phyloP scores from a whole-genome alignment of 139 green algal species.

The Chlamydomonas applanata region DNA sequence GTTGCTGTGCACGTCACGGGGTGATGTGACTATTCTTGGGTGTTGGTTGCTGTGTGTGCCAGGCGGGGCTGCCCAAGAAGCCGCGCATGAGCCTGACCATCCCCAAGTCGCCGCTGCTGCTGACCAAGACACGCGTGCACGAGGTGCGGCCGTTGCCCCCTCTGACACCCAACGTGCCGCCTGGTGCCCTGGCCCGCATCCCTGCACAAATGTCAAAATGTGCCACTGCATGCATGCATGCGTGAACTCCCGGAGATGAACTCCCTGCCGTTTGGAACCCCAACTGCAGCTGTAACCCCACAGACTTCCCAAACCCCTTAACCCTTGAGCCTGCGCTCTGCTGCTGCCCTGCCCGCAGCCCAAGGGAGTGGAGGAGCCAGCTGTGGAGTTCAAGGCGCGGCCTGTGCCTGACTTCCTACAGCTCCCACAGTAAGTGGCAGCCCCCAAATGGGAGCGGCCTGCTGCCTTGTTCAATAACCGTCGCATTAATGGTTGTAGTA shows the following conservation, averaged over 20 bases:
- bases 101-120: conserved; percentile 35
- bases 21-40: no score
- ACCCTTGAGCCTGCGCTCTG: no score
- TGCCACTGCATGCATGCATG: neutral
- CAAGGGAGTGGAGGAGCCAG: conserved; percentile 10
- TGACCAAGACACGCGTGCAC: conserved; percentile 33
- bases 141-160: no score
- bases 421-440: conserved; percentile 10
- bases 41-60: no score
- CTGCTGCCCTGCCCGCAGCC: neutral
- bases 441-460: no score
- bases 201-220: neutral
- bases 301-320: no score
- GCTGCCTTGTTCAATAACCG: no score
- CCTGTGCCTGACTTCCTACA: conserved; percentile 29
- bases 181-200: neutral
- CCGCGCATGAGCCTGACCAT: conserved; percentile 32
- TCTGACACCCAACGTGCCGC: no score
- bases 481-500: no score
- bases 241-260: neutral
- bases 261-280: neutral
- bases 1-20: no score
- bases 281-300: no score
- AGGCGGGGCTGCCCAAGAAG: conserved; percentile 17
- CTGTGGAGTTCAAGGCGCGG: conserved; percentile 20